These are phyloP conservation scores for Tubosaeta brunneosetosa DNA, from an alignment of 768 basidiomycete genomes.

Conservation along the genomic window DNA sequence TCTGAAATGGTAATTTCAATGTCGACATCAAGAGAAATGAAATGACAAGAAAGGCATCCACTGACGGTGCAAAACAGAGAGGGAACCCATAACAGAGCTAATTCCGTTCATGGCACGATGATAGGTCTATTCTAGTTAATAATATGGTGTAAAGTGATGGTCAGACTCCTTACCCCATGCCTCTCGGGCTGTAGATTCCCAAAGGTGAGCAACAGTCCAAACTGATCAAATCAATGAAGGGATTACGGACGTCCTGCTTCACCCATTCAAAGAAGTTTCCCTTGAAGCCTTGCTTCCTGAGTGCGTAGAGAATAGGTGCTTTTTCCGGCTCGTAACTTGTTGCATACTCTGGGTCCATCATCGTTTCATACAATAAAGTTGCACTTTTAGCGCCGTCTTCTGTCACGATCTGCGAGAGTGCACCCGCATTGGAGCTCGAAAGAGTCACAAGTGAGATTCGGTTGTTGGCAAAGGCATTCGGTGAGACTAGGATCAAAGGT, in stretches of 20 bases:
- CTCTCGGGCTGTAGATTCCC: conserved; percentile 10
- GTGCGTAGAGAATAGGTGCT: conserved; percentile 19
- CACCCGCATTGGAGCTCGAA: conserved; percentile 10
- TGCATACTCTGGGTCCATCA: conserved; percentile 24
- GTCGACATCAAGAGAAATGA: neutral
- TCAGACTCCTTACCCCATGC: conserved; percentile 11
- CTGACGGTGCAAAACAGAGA: conserved; percentile 19
- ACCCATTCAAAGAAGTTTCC: conserved; percentile 23
- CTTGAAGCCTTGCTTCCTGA: conserved; percentile 13
- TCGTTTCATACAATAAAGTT: conserved; percentile 18
- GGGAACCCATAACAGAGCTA: conserved; percentile 16
- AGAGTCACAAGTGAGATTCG: conserved; percentile 29
- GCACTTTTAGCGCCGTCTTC: conserved; percentile 15
- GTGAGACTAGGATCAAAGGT: conserved; percentile 15
- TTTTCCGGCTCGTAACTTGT: conserved; percentile 18
- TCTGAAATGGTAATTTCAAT: conserved; percentile 3
- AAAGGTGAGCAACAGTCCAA: too few relatives aligned
- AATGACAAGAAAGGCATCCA: neutral
- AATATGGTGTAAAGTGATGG: neutral
- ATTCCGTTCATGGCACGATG: conserved; percentile 22
- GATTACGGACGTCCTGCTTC: conserved; percentile 15
- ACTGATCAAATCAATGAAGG: too few relatives aligned
- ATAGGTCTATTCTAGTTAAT: conserved; percentile 12
- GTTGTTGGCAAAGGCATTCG: conserved; percentile 30
- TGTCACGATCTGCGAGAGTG: conserved; percentile 4